Base-by-base conservation (phyloP, 208 protist genomes). In the Leishmania amazonensis region DNA sequence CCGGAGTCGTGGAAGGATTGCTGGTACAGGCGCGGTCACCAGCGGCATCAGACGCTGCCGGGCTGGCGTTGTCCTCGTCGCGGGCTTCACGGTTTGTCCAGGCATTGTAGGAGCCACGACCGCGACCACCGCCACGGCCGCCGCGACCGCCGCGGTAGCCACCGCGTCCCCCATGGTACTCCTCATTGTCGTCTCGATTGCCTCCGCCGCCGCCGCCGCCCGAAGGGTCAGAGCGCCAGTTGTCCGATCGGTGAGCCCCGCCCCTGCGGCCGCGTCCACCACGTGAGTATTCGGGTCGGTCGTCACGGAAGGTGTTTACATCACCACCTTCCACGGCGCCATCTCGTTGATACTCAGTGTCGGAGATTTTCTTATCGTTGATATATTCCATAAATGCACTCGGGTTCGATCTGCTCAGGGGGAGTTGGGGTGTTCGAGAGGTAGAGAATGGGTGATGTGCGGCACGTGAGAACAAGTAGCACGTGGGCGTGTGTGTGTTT, bases 281-380 rank as follows among this genome's bases (percentile, higher is more conserved):
- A 84, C 87, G 80, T 78, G 84, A 87, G 84, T 80, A 87, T 81
- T 84, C 84, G 67, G 88, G 87, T 78, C 83, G 75, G 86, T 86
- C 80, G 79, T 87, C 83, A 78, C 78, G 81, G 76, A 84, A 81
- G 84, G 75, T 84, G 68, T 72, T 84, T 78, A 87, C 84, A 77
- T 81, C 65, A 77, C 62, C 83, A 79, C 80, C 80, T 80, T 83
- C 84, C 75, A 81, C 78, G 70, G 80, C 85, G 84, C 85, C 88
- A 89, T 88, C 78, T 77, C 83, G 78, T 85, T 89, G 82, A 91
- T 91, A 86, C 88, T 91, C 83, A 79, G 81, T 81, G 86, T 89
- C 81, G 87, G 83, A 78, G 19, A 62, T 51, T 82, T 81, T 84
- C 47, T 87, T 79, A 49, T 88, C 79, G 85, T 77, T 85, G 83